Conservation (phyloP, 1,139 yeast species). For the Hanseniaspora gamundiae region DNA sequence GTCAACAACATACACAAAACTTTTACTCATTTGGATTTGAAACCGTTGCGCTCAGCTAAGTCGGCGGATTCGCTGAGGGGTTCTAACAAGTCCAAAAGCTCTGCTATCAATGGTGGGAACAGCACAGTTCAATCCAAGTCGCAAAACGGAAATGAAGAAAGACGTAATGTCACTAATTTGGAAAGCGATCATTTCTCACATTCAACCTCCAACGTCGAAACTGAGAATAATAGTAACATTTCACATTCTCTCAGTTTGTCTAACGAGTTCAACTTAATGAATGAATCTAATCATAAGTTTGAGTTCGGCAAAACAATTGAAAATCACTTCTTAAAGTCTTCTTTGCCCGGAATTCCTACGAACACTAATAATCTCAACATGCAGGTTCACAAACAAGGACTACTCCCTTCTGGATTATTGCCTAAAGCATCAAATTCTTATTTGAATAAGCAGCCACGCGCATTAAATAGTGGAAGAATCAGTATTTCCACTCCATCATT, state of each 20-base stretch:
- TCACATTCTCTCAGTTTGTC: neutral
- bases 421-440: slow-evolving; percentile 1
- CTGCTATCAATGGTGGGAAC: neutral
- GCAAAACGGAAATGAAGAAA: too few relatives aligned
- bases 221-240: neutral
- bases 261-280: neutral
- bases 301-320: neutral
- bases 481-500: slow-evolving; percentile 14
- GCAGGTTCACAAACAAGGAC: neutral
- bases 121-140: neutral
- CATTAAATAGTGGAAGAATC: slow-evolving; percentile 21
- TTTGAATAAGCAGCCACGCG: slow-evolving; percentile 5
- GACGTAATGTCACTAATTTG: too few relatives aligned
- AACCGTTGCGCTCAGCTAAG: neutral
- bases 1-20: neutral
- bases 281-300: neutral
- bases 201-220: neutral
- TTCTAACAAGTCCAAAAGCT: neutral
- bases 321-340: neutral
- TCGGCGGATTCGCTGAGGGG: too few relatives aligned
- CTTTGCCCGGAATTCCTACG: neutral
- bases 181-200: neutral
- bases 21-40: neutral
- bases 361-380: neutral
- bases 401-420: neutral